phyloP scores from a whole-genome alignment of 2,329 filamentous ascomycete species.

The Penicillium thymicola region DNA sequence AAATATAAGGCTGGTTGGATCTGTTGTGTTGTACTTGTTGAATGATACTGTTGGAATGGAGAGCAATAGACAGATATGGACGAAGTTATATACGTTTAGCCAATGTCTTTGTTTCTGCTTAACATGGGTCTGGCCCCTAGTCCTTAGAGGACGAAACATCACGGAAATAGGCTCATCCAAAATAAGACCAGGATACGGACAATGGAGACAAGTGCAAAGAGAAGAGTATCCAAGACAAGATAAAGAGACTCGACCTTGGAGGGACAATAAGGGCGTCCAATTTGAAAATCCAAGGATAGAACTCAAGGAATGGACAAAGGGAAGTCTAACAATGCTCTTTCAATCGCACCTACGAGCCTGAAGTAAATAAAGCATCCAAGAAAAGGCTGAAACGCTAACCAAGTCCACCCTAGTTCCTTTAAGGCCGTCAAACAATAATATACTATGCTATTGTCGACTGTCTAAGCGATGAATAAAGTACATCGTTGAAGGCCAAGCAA shows the following conservation, averaged over 20 bases:
- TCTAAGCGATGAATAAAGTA: background rate
- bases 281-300: background rate
- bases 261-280: background rate
- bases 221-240: background rate
- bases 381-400: background rate
- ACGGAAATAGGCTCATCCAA: background rate
- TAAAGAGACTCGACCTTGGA: background rate
- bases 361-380: background rate
- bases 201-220: background rate
- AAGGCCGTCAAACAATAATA: background rate
- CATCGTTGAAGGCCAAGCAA: background rate
- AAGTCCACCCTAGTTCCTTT: background rate
- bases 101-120: background rate
- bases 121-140: background rate
- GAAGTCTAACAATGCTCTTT: background rate
- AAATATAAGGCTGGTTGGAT: background rate
- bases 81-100: background rate
- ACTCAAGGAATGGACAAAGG: background rate
- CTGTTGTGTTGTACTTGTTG: background rate
- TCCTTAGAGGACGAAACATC: background rate
- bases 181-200: background rate
- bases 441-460: background rate
- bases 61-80: background rate
- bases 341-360: background rate
- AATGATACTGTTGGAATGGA: background rate